Base-by-base conservation (phyloP, 176 grass and related monocot species). In the Secale cereale region DNA sequence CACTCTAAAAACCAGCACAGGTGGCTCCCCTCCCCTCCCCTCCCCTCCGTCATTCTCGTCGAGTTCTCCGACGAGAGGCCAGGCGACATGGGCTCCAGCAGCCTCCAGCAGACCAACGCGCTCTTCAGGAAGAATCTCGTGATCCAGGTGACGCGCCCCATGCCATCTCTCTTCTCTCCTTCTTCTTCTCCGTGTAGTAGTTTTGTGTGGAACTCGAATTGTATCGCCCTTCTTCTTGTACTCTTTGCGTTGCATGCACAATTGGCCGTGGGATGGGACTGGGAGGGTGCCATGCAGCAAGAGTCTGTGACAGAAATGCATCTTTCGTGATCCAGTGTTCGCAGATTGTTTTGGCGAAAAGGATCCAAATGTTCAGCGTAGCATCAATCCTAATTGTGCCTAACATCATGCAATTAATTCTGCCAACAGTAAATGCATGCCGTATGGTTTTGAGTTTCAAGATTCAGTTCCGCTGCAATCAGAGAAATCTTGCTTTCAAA, bases 81-180 rank as follows among this genome's bases (percentile, higher is more conserved):
- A 20, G 85, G 77, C 87, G 63, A 17, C 48, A 89, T 90, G 84
- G 84, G 41, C 0, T 74, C 85, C 10, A 86, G 31, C 78, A 62
- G 27, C 48, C 48, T 88, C 8, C 70, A 50, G 33, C 91, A 94
- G 62, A 80, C 91, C 60, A 81, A 91, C 65, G 89, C 92, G 11
- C 82, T 94, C 41, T 81, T 94, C 79, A 86, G 79, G 82, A 91
- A 94, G 59, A 91, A 91, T 20, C 78, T 94, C 10, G 67, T 91
- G 16, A 78, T 91, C 67, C 92, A 94, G 89, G 92, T 91, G 28
- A 77, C 28, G 13, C 28, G 7, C 12, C 32, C 6, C 56, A 40
- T 31, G 26, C 41, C 39, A 37, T 12, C 48, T 3, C 22, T 48
- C 32, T 27, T 26, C 27, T 7, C 5, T 14, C 68, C 23, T 17